Evolutionary conservation across 768 basidiomycete species (phyloP).

Genomic region (Leccinellum luteum): DNA sequence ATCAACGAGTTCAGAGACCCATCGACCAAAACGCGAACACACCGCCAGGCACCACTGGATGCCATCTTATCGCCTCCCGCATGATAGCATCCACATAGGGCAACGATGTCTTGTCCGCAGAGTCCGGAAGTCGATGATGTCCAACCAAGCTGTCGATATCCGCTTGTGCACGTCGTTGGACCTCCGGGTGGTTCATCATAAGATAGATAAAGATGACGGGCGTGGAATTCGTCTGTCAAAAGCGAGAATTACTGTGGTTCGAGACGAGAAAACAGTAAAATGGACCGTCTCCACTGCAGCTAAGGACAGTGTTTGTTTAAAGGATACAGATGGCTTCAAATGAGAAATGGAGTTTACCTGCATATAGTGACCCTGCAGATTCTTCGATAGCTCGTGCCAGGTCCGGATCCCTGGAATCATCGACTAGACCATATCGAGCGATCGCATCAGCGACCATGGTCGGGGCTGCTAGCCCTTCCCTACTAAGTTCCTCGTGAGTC

Average conservation of each 20-base stretch:
- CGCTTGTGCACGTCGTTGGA: neutral
- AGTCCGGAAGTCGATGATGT: neutral
- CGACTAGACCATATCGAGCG: neutral
- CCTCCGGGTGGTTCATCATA: neutral
- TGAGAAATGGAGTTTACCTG: slow-evolving; percentile 9
- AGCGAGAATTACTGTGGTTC: neutral
- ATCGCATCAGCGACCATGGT: neutral
- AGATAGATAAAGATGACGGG: neutral
- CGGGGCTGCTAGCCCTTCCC: neutral
- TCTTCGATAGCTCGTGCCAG: neutral
- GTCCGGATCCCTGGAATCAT: neutral
- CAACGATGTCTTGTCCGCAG: neutral
- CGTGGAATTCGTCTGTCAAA: neutral
- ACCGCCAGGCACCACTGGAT: neutral
- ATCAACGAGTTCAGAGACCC: neutral
- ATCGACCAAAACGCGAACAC: neutral
- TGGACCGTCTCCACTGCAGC: neutral
- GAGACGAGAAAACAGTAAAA: neutral
- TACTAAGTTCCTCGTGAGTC: neutral
- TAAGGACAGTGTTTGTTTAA: neutral
- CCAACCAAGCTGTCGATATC: neutral
- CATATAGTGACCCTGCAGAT: slow-evolving; percentile 10
- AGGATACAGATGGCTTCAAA: neutral
- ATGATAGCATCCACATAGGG: neutral
- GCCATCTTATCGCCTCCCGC: neutral